These are phyloP conservation scores for Trichoderma pleuroti DNA, from an alignment of 2,329 filamentous ascomycete genomes.

Conservation along the genomic window DNA sequence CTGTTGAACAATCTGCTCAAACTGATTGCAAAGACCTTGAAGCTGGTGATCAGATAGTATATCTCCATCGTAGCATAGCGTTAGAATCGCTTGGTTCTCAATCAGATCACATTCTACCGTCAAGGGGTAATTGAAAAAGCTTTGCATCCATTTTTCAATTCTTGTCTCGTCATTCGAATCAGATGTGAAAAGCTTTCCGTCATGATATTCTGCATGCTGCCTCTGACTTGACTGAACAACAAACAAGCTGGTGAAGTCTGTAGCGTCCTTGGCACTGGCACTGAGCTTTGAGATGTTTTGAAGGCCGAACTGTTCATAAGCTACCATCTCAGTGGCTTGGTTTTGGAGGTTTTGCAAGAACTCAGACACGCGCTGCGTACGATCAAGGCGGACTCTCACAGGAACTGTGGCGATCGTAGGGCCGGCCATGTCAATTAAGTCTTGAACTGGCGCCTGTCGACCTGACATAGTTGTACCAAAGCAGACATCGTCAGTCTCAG, in stretches of 20 bases:
- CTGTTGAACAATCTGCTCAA: neutral
- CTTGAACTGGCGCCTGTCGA: constrained; percentile 26
- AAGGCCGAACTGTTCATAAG: constrained; percentile 24
- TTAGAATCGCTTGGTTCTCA: neutral
- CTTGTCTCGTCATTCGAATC: constrained; percentile 5
- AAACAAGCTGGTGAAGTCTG: constrained; percentile 29
- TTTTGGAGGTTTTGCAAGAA: constrained; percentile 20
- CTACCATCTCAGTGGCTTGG: constrained; percentile 4
- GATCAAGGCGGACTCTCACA: constrained; percentile 22
- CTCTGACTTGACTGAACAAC: constrained; percentile 25
- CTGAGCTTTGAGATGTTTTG: constrained; percentile 23
- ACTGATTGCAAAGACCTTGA: neutral
- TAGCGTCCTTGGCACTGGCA: constrained; percentile 20
- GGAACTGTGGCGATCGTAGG: constrained; percentile 33
- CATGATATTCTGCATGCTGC: neutral
- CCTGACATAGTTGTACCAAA: constrained; percentile 31
- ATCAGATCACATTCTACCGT: neutral
- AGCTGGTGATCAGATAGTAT: neutral
- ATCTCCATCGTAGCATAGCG: neutral
- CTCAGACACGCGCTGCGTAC: constrained; percentile 14
- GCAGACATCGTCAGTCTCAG: constrained; percentile 23
- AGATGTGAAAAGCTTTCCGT: constrained; percentile 21
- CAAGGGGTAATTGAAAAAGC: constrained; percentile 11
- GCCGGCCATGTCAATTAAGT: constrained; percentile 28
- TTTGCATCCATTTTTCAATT: neutral